Evolutionary conservation across 225 moss, liverwort and hornwort species (phyloP).

Genomic region (Takakia lepidozioides): DNA sequence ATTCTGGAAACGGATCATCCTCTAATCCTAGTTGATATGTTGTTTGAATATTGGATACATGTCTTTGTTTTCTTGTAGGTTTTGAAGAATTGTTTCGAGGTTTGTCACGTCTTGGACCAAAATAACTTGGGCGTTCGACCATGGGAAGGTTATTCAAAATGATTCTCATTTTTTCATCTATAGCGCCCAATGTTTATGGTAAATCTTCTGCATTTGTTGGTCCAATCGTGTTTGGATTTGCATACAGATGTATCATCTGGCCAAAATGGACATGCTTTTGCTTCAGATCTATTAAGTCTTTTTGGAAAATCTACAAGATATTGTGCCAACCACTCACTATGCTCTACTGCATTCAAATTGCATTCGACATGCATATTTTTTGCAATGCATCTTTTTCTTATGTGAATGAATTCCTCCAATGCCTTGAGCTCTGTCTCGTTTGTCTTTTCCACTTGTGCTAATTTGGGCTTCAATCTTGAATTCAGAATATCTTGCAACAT

Average conservation of each 20-base stretch:
- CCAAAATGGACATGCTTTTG: not conserved
- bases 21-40: not conserved
- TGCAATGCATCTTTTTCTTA: not conserved
- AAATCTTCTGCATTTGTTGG: not conserved
- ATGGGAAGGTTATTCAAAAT: not conserved
- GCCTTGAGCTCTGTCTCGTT: not conserved
- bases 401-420: slow-evolving; percentile 1
- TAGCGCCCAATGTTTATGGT: not conserved
- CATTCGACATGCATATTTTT: not conserved
- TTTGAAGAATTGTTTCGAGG: no score
- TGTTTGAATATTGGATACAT: not conserved
- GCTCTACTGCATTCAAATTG: not conserved
- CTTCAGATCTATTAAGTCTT: not conserved
- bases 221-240: not conserved
- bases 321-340: not conserved
- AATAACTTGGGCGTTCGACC: not conserved
- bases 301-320: not conserved
- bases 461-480: not conserved
- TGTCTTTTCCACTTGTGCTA: not conserved
- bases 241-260: not conserved
- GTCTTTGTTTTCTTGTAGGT: no score
- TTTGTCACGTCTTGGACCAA: not conserved
- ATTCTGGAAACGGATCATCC: not conserved
- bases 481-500: not conserved
- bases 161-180: not conserved